Conservation (phyloP, 192 early-diverging fungal species). For the Linnemannia zychae region DNA sequence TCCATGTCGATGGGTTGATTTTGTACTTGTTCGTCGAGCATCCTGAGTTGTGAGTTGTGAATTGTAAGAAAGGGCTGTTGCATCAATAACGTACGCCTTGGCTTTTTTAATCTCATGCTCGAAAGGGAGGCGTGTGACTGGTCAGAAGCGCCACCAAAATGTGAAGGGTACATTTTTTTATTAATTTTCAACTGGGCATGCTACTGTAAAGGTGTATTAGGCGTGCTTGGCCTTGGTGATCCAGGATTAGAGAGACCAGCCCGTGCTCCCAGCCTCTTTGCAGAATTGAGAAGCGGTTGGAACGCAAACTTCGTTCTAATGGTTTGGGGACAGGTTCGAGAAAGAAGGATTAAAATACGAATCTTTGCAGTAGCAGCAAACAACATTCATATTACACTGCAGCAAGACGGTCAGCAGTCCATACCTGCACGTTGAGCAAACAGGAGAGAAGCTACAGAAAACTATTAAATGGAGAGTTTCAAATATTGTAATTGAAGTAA, state of each 20-base stretch:
- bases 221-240: conserved; percentile 41
- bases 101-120: background rate
- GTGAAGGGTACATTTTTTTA: background rate
- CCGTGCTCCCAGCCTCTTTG: conserved; percentile 23
- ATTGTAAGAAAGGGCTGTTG: background rate
- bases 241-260: conserved; percentile 28
- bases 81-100: background rate
- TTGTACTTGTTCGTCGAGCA: conserved; percentile 2
- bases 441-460: conserved; percentile 78
- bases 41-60: background rate
- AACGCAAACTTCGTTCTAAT: conserved; percentile 79
- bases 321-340: background rate
- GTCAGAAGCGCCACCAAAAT: conserved; percentile 7
- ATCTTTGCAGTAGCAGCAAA: background rate
- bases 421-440: conserved; percentile 83
- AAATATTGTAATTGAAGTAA: background rate
- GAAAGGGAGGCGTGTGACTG: background rate
- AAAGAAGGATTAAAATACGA: background rate
- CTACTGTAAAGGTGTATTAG: conserved; percentile 9
- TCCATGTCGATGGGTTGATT: background rate
- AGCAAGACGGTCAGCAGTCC: background rate
- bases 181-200: background rate
- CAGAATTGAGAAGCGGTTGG: conserved; percentile 53
- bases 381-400: background rate
- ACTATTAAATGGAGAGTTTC: conserved; percentile 36